These are phyloP conservation scores for Saccharomycopsis vini DNA, from an alignment of 805 yeast genomes.

Conservation along the genomic window DNA sequence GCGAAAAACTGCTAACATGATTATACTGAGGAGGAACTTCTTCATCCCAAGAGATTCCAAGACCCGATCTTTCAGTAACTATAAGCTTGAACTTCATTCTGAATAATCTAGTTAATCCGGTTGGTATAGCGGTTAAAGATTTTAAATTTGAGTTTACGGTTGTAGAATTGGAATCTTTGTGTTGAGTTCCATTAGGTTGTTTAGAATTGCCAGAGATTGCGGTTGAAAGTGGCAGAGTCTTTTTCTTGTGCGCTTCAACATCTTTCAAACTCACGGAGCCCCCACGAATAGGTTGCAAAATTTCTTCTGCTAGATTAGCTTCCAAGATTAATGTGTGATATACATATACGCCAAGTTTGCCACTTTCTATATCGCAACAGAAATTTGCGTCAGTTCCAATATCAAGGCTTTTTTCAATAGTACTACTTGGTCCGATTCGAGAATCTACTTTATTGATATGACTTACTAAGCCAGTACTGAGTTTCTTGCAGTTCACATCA, in stretches of 20 bases:
- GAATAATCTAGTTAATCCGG: conserved; percentile 91
- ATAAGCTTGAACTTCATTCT: conserved; percentile 88
- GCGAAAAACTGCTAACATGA: conserved; percentile 73
- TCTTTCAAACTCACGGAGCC: not conserved
- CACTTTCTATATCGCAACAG: conserved; percentile 76
- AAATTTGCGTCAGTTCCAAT: conserved; percentile 37
- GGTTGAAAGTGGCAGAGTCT: not conserved
- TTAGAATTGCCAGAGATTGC: not conserved
- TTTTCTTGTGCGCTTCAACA: not conserved
- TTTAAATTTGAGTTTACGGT: not conserved
- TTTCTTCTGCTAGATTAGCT: conserved; percentile 90
- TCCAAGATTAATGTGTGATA: conserved; percentile 74
- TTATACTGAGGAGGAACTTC: conserved; percentile 97
- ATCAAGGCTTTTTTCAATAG: conserved; percentile 13
- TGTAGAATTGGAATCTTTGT: conserved; percentile 1
- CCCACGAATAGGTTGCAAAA: conserved; percentile 25
- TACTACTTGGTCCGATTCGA: conserved; percentile 28
- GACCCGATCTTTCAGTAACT: conserved; percentile 83
- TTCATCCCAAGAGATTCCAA: conserved; percentile 97
- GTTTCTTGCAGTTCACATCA: conserved; percentile 51
- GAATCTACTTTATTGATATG: conserved; percentile 39
- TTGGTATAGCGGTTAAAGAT: conserved; percentile 41
- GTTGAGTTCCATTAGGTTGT: not conserved
- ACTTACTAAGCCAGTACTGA: conserved; percentile 44
- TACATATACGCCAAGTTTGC: conserved; percentile 67